Base-by-base conservation (phyloP, 805 yeast species). In the Kodamaea laetipori region DNA sequence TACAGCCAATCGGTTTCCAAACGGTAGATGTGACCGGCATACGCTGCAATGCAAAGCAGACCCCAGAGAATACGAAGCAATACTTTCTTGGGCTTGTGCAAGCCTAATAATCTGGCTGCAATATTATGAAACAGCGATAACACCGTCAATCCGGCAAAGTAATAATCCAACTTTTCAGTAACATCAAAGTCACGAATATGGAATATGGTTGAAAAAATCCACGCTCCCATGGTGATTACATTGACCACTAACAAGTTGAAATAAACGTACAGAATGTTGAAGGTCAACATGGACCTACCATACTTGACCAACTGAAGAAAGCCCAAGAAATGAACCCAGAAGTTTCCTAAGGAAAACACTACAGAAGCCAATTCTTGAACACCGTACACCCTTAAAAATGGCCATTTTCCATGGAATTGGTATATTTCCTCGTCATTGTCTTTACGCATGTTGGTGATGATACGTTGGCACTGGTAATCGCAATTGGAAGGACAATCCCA, bases 381-480 rank as follows among this genome's bases (percentile, higher is more conserved):
- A 0, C 95, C 95, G n/a, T 75, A 64, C 0, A 86, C 57, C 39
- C 99, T 73, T 12, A 71, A 49, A 56, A 94, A 94, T 2, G 98
- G 98, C 99, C 99, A 94, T 67, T 94, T 94, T 0, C 99, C 99
- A 63, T 94, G 97, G 66, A 88, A 94, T 61, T 94, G 99, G 31
- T 75, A 74, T 0, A 88, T 67, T 44, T 80, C 82, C 46, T 76
- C 72, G n/a, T 74, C 71, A 2, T 64, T 50, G 0, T 45, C 51
- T 11, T 67, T 63, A 16, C 96, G 70, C 28, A 76, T 67, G 1
- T 57, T 55, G 0, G 96, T 90, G 35, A 92, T 69, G 6, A 79
- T 59, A 44, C 89, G 81, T 62, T 94, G 98, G 61, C 99, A 94
- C 53, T 82, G 85, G 63, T 94, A 94, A 64, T 94, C 98, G 65